Base-by-base conservation (phyloP, 1,284 basidiomycete genomes). In the Ustilago hordei region DNA sequence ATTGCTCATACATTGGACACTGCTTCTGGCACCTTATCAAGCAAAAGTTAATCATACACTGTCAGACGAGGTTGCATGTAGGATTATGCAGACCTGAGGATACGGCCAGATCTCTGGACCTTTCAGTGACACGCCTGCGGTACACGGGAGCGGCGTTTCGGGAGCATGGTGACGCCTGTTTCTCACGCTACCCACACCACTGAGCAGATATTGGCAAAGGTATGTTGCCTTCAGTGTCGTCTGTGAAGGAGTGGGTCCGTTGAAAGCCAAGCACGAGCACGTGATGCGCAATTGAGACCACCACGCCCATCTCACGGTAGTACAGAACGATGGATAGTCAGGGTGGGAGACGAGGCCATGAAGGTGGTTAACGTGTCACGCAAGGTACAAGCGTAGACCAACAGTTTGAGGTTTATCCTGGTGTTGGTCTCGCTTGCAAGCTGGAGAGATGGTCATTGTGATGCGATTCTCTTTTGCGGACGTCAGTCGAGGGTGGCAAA, bases 351-450 rank as follows among this genome's bases (percentile, higher is more conserved):
- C 17, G 32, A 34, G 3, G 5, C 23, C 28, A 8, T 38, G 34
- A 50, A 32, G 50, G 52, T 43, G 23, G 12, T 23, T 43, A 35
- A n/a, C 34, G 39, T n/a, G 15, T 35, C 23, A 11, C 19, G 38
- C 36, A 19, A 50, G 48, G 48, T 2, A 50, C 48, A 5, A 32
- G n/a, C n/a, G 43, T 4, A 64, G 56, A 58, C 31, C 56, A 64
- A 58, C 63, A 64, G 50, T 59, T 8, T 35, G 15, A 39, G 13
- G 11, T 36, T 36, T 19, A 39, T 43, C 17, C 39, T 19, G 31
- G 57, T 60, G 64, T 60, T 55, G 64, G 57, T 65, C 64, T 65
- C 64, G 64, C 57, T 58, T 65, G 53, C 43, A 55, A 50, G 57
- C 38, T n/a, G 57, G 13, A 11, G 4, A 43, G 55, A 32, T 39